Evolutionary conservation across 2,329 filamentous ascomycete genomes (phyloP), one percentile per base, ranked within the genome.

Genomic region (Ceratocystis ficicola): DNA sequence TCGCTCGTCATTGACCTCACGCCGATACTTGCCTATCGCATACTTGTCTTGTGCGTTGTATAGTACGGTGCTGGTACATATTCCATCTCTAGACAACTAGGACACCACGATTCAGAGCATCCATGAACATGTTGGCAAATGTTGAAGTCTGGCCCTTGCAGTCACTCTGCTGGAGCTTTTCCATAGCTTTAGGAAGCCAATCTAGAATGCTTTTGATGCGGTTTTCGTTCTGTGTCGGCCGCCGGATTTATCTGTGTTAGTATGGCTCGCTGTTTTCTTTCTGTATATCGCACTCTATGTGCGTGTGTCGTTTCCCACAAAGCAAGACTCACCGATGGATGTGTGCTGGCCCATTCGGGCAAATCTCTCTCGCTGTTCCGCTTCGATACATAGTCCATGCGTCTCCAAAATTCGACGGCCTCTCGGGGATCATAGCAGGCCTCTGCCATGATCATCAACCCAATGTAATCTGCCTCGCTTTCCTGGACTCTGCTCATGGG

Each of bases 371-470:
- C 74, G 30, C 76, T 75, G 1, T 70, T 72, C 15, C 66, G 65
- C 30, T 77, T 70, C 61, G 76, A 77, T 2, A 75, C 72, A 48
- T 73, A 72, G 69, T 87, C 83, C 85, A 90, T 89, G 62, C 85
- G 76, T 72, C 80, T 74, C 86, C 85, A 90, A 67, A 92, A 83
- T 0, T 77, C 78, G 55, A 87, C 77, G 0, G 88, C 88, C 68
- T 84, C 83, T 12, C 79, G 75, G 0, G 89, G 89, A 68, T 90
- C 80, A 72, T 88, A 92, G 75, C 89, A 92, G 30, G 86, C 86
- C 75, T 89, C 83, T 0, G 88, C 84, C 87, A 92, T 92, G 81
- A 92, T 88, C 81, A 92, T 84, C 44, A 92, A 74, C 0, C 89
- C 89, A 61, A 92, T 90, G 71, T 88, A 89, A 72, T 93, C 89